phyloP scores from a whole-genome alignment of 2,329 filamentous ascomycete species.

The Aspergillus glaucus region DNA sequence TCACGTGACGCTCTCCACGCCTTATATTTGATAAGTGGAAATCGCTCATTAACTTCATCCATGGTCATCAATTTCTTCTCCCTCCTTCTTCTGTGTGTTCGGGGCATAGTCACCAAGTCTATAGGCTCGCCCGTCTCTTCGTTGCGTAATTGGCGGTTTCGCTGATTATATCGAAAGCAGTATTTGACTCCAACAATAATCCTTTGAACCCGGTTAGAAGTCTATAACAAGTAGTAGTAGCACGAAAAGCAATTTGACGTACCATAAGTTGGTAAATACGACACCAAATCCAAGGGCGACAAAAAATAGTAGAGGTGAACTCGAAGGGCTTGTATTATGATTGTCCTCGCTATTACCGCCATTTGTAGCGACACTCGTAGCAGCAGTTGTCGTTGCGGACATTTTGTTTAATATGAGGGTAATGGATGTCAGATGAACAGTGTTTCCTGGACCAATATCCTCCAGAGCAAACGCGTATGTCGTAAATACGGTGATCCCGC shows the following conservation, averaged over 20 bases:
- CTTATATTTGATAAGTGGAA: constrained; percentile 95
- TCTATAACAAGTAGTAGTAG: background rate
- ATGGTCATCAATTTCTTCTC: constrained; percentile 99
- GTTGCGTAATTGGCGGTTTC: constrained; percentile 71
- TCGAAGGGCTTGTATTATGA: constrained; percentile 49
- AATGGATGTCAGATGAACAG: background rate
- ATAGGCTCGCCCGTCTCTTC: constrained; percentile 82
- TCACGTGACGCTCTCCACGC: constrained; percentile 81
- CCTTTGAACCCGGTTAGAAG: constrained; percentile 49
- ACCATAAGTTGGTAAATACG: constrained; percentile 98
- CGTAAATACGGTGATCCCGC: too few relatives aligned
- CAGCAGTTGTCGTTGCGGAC: constrained; percentile 22
- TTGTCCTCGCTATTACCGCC: constrained; percentile 23
- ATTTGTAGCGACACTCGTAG: constrained; percentile 19
- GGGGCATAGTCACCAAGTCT: constrained; percentile 75
- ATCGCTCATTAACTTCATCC: constrained; percentile 97
- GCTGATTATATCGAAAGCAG: constrained; percentile 96
- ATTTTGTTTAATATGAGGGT: constrained; percentile 11
- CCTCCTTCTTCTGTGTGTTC: constrained; percentile 75
- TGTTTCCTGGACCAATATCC: too few relatives aligned
- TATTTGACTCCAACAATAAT: constrained; percentile 99
- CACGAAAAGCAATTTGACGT: constrained; percentile 35
- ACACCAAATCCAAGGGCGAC: constrained; percentile 95
- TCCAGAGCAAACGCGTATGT: too few relatives aligned
- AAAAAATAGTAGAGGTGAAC: constrained; percentile 79